These are phyloP conservation scores for Neofusicoccum kwambonambiense DNA, from an alignment of 2,329 filamentous ascomycete genomes.

Conservation along the genomic window DNA sequence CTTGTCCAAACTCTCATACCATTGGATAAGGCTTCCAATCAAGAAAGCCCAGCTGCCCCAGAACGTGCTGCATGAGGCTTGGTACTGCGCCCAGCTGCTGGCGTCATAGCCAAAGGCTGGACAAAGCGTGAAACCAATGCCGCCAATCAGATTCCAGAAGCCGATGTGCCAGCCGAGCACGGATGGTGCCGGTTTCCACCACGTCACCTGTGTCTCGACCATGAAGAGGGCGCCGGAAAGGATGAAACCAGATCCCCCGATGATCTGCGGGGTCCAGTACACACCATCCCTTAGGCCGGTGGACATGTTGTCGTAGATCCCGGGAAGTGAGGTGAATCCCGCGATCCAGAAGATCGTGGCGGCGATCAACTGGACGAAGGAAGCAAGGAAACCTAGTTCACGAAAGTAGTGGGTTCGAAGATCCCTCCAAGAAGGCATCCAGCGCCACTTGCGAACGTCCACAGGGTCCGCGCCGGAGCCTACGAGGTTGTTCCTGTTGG, in stretches of 20 bases:
- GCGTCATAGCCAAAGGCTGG: constrained; percentile 35
- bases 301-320: constrained; percentile 53
- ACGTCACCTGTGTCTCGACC: constrained; percentile 63
- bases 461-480: constrained; percentile 19
- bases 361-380: constrained; percentile 54
- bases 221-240: constrained; percentile 60
- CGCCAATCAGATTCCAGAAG: constrained; percentile 64
- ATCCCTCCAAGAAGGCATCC: constrained; percentile 59
- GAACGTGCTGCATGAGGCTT: constrained; percentile 32
- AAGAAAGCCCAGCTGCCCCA: constrained; percentile 38
- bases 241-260: constrained; percentile 63
- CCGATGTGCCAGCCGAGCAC: constrained; percentile 68
- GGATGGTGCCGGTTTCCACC: constrained; percentile 58
- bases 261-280: constrained; percentile 62
- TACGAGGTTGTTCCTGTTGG: constrained; percentile 33
- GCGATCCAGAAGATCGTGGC: constrained; percentile 65
- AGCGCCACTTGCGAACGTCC: constrained; percentile 48
- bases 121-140: constrained; percentile 58
- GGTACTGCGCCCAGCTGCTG: constrained; percentile 33
- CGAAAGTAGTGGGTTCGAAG: constrained; percentile 60
- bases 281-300: constrained; percentile 51
- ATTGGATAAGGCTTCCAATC: constrained; percentile 33
- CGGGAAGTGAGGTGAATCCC: constrained; percentile 60
- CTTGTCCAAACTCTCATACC: constrained; percentile 36
- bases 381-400: constrained; percentile 64